phyloP scores from a whole-genome alignment of 805 yeast genomes.

The Metahyphopichia silvanorum region DNA sequence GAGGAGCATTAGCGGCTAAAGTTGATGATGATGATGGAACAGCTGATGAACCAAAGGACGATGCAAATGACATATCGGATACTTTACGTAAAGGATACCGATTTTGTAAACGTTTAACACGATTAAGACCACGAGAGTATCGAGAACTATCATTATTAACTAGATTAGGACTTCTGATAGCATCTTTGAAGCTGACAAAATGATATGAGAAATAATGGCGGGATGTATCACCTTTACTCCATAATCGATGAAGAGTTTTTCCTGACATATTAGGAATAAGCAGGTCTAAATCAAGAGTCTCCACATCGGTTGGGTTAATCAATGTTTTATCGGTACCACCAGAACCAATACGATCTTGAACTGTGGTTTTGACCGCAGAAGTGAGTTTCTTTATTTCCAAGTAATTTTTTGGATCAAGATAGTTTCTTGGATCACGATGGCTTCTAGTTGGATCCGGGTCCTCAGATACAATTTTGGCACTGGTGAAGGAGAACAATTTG shows the following conservation, averaged over 20 bases:
- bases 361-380: slow-evolving; percentile 68
- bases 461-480: slow-evolving; percentile 26
- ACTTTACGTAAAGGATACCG: too few relatives aligned
- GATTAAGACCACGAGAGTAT: slow-evolving; percentile 31
- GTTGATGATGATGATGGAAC: too few relatives aligned
- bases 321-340: slow-evolving; percentile 13
- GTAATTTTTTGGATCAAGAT: not conserved
- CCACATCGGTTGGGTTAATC: slow-evolving; percentile 40
- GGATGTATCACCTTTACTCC: too few relatives aligned
- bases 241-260: slow-evolving; percentile 28
- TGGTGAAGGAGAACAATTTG: slow-evolving; percentile 32
- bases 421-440: not conserved
- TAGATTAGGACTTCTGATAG: too few relatives aligned
- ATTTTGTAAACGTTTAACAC: slow-evolving; percentile 31
- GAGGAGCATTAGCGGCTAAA: too few relatives aligned
- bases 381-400: slow-evolving; percentile 48
- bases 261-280: slow-evolving; percentile 31
- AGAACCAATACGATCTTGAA: slow-evolving; percentile 52
- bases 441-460: slow-evolving; percentile 10
- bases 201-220: too few relatives aligned
- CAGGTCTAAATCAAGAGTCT: slow-evolving; percentile 36
- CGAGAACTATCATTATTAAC: slow-evolving; percentile 22
- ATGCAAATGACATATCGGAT: too few relatives aligned
- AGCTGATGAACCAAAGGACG: too few relatives aligned
- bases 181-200: slow-evolving; percentile 35